Evolutionary conservation across 805 yeast species (phyloP).

Genomic region (Ogataea wickerhamii): DNA sequence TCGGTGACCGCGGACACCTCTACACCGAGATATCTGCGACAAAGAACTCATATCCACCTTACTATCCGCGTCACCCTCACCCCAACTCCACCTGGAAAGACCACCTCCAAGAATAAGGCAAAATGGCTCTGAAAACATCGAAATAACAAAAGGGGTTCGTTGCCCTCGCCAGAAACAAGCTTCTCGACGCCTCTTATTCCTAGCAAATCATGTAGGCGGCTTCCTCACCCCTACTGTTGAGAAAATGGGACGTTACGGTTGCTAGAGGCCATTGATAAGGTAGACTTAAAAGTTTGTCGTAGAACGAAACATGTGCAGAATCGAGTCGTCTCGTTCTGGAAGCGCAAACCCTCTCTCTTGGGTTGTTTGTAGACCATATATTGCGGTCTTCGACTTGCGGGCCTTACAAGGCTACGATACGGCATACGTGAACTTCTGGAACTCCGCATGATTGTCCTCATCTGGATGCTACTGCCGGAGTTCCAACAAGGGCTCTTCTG

Average conservation of each 20-base stretch:
- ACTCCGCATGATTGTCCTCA: conserved; percentile 61
- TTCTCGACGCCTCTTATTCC: conserved; percentile 68
- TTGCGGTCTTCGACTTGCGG: conserved; percentile 71
- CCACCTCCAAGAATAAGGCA: conserved; percentile 67
- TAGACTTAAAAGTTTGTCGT: conserved; percentile 56
- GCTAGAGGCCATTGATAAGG: conserved; percentile 64
- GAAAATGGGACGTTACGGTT: conserved; percentile 60
- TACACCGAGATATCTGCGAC: conserved; percentile 60
- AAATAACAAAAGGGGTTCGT: conserved; percentile 68
- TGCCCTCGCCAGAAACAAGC: conserved; percentile 58
- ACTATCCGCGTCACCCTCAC: conserved; percentile 48
- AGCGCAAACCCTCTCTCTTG: conserved; percentile 67
- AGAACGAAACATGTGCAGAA: conserved; percentile 57
- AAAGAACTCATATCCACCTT: conserved; percentile 52
- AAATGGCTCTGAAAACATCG: conserved; percentile 54
- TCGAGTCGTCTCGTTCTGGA: conserved; percentile 65
- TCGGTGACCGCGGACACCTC: conserved; percentile 57
- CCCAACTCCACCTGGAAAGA: conserved; percentile 68
- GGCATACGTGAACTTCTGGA: conserved; percentile 56
- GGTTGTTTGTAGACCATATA: conserved; percentile 59
- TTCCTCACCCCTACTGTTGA: conserved; percentile 59
- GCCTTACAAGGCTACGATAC: conserved; percentile 63
- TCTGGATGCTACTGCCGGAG: conserved; percentile 47
- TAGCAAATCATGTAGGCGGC: conserved; percentile 59
- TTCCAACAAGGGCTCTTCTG: conserved; percentile 40